phyloP scores from a whole-genome alignment of 1,139 yeast genomes.

The Kurtzmaniella natalensis region DNA sequence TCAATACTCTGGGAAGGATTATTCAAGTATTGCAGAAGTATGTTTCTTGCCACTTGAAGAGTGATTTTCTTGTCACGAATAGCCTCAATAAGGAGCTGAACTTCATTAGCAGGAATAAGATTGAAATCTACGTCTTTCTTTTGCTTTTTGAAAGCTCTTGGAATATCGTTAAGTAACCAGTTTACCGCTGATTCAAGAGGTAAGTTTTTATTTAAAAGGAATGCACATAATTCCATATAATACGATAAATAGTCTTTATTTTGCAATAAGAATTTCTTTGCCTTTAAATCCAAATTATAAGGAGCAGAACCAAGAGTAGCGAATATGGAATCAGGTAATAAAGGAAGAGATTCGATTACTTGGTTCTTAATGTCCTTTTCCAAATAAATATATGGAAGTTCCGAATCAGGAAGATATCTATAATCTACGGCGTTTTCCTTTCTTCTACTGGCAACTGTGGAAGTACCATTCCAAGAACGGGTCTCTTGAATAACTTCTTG shows the following conservation, averaged over 20 bases:
- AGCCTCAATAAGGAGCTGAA: conserved; percentile 22
- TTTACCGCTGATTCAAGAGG: conserved; percentile 51
- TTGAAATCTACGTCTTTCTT: conserved; percentile 34
- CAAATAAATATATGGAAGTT: conserved; percentile 59
- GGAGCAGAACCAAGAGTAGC: conserved; percentile 46
- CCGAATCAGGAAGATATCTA: conserved; percentile 93
- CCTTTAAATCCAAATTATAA: conserved; percentile 60
- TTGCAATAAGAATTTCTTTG: conserved; percentile 60
- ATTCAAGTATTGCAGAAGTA: conserved; percentile 28
- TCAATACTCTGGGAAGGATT: conserved; percentile 37
- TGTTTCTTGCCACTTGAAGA: conserved; percentile 37
- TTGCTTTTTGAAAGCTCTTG: conserved; percentile 63
- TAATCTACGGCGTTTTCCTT: conserved; percentile 86
- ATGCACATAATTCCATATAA: conserved; percentile 43
- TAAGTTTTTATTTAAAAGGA: conserved; percentile 14
- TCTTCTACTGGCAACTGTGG: conserved; percentile 61
- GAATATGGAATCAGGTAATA: conserved; percentile 59
- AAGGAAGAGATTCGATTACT: conserved; percentile 46
- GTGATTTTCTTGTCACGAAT: conserved; percentile 21
- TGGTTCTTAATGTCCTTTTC: conserved; percentile 29
- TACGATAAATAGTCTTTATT: conserved; percentile 43
- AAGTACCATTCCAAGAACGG: conserved; percentile 83
- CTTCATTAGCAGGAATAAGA: conserved; percentile 24
- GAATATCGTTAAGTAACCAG: conserved; percentile 80
- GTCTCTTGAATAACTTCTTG: conserved; percentile 58